Evolutionary conservation across 2,329 filamentous ascomycete genomes (phyloP), one percentile per base, ranked within the genome.

Genomic region (Colletotrichum australisinense): DNA sequence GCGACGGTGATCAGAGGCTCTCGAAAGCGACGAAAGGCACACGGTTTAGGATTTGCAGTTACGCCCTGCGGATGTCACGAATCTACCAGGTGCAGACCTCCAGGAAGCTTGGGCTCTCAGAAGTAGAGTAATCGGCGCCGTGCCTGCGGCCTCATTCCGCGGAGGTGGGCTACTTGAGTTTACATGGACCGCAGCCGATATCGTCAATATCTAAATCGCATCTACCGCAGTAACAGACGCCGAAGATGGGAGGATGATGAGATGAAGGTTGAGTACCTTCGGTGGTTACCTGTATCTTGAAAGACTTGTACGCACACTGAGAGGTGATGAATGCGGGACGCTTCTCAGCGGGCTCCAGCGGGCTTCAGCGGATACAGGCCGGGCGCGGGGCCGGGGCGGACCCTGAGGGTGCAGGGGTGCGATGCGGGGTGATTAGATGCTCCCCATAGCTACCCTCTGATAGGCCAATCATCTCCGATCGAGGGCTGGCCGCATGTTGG

Each of bases 371-470:
- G 56, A 72, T n/a, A 62, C 56, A 32, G 14, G 67, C 66, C 28
- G 46, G 70, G 67, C 53, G n/a, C 53, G 70, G 69, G 24, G 67
- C 66, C 28, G 46, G 70, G 67, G 60, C 26, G 63, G 70, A 73
- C 67, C 70, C 70, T 73, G 70, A 26, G 26, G 16, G 9, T 35
- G n/a, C 60, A 73, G 56, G 67, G 67, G 53, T 59, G 16, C 8
- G 24, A 70, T 73, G 70, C 70, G 70, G 70, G 67, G 70, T 73
- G 67, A 62, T 62, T 57, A 73, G 67, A 65, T 70, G 55, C 12
- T 22, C 7, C 35, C 38, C 6, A 3, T 38, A 7, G 6, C n/a
- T 12, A 4, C 14, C 26, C 2, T 22, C 4, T 70, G 30, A 70
- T 73, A 70, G 67, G 67, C 32, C 70, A 73, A 73, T 70, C 35